Percentiles rank a stretch among this genome's conserved stretches.
phyloP scores from a whole-genome alignment of 2,329 filamentous ascomycete genomes.

The Alternaria tenuissima region DNA sequence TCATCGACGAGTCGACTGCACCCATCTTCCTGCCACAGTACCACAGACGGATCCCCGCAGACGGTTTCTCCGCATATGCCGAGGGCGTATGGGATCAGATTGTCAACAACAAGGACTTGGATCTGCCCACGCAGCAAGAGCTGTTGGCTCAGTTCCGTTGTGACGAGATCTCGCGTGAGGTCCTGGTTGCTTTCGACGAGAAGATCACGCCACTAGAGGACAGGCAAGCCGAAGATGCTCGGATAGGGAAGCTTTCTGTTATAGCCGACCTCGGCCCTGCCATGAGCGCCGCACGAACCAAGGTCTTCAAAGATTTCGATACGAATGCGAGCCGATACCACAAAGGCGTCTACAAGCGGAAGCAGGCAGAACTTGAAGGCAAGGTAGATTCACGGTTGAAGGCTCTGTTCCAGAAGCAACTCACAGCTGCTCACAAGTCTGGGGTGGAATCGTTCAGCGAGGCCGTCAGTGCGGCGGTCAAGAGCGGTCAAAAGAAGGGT shows the following conservation, averaged over 20 bases:
- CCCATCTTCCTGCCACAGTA: slow-evolving; percentile 93
- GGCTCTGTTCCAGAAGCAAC: slow-evolving; percentile 84
- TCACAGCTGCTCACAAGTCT: slow-evolving; percentile 86
- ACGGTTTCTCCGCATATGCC: slow-evolving; percentile 95
- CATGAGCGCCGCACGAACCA: slow-evolving; percentile 75
- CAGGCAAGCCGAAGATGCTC: slow-evolving; percentile 77
- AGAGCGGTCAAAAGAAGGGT: slow-evolving; percentile 90
- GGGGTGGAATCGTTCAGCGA: slow-evolving; percentile 87
- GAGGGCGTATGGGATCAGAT: slow-evolving; percentile 98
- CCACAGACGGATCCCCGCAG: slow-evolving; percentile 92
- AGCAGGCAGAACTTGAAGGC: slow-evolving; percentile 81
- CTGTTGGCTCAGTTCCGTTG: slow-evolving; percentile 96
- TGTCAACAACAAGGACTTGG: slow-evolving; percentile 97
- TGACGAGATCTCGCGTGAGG: slow-evolving; percentile 93
- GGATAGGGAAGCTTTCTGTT: slow-evolving; percentile 75
- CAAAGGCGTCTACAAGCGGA: slow-evolving; percentile 90
- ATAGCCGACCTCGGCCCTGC: slow-evolving; percentile 76
- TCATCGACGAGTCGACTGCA: slow-evolving; percentile 75
- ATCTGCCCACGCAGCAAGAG: slow-evolving; percentile 96
- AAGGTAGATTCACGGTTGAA: slow-evolving; percentile 92
- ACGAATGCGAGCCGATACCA: slow-evolving; percentile 92
- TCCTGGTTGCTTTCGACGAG: slow-evolving; percentile 82
- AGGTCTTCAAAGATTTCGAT: slow-evolving; percentile 85
- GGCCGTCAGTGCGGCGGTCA: slow-evolving; percentile 85
- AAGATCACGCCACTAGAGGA: slow-evolving; percentile 86